Conservation (phyloP, 805 yeast species). For the Hanseniaspora lindneri region DNA sequence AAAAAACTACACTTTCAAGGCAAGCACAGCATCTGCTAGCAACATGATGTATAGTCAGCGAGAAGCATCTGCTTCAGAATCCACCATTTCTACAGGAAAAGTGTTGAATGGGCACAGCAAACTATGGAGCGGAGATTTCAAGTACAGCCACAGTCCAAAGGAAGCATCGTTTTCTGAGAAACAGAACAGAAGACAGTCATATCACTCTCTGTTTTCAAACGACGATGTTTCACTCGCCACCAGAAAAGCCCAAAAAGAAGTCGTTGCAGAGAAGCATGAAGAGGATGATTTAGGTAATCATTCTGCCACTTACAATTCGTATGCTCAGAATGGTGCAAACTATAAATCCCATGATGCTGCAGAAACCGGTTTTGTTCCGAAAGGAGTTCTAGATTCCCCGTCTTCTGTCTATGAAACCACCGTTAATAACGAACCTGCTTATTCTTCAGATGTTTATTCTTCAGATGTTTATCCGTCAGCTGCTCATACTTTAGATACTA, state of each 20-base stretch:
- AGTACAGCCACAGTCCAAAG: too few relatives aligned
- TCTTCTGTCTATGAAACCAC: not conserved
- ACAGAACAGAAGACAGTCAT: conserved; percentile 17
- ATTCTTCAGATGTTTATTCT: too few relatives aligned
- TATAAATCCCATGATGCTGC: not conserved
- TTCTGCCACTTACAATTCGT: not conserved
- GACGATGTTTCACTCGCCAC: not conserved
- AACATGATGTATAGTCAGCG: not conserved
- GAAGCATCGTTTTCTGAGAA: too few relatives aligned
- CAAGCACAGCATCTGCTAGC: not conserved
- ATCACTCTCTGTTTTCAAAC: conserved; percentile 19
- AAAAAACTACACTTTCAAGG: conserved; percentile 5
- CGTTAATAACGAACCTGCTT: not conserved
- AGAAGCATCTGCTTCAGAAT: not conserved
- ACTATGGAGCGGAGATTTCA: not conserved
- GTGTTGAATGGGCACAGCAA: not conserved
- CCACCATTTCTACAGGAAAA: not conserved
- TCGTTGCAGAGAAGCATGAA: conserved; percentile 8
- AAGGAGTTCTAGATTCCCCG: not conserved
- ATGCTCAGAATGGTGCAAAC: too few relatives aligned
- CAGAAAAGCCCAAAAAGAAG: not conserved
- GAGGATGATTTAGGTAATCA: not conserved
- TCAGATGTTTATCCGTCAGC: too few relatives aligned
- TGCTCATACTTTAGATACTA: too few relatives aligned
- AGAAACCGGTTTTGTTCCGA: not conserved